Evolutionary conservation across 2,329 filamentous ascomycete genomes (phyloP), one percentile per base, ranked within the genome.

Genomic region (Rugonectria rugulosa): DNA sequence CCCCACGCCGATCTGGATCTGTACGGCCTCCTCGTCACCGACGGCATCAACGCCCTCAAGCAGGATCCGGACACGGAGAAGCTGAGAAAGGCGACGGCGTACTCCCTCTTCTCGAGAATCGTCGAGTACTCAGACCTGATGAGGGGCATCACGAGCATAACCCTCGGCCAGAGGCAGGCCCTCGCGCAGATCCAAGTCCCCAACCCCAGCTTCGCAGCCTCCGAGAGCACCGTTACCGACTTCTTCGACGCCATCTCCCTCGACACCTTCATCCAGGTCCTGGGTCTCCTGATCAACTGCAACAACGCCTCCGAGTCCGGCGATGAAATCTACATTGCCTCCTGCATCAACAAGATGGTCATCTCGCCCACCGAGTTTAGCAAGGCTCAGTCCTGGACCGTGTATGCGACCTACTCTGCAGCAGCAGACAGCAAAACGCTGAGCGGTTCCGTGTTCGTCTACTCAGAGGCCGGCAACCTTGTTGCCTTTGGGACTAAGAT

Each of bases 181-280:
- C 14, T 61, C 2, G 62, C 62, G 4, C 38, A 55, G 31, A 60
- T 64, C 19, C 46, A 59, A 17, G 48, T 61, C 12, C 60, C 62
- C 2, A 45, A 46, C 7, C 12, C 40, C n/a, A 52, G 41, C 4
- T 61, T 38, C 11, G 29, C 31, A 1, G 26, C 44, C 17, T 48
- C 43, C 3, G 60, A 63, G 26, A 60, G 57, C 44, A 57, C 50
- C 0, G 60, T 63, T 4, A 41, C 50, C 1, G 47, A 54, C 3
- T 60, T 43, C 17, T 63, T 52, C 24, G 62, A 66, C 20, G 58
- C 63, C 21, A 55, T 66, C 34, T 49, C 57, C 2, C 29, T 63
- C n/a, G 63, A 66, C 21, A 61, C 56, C 1, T 66, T 63, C 38
- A 58, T 66, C 10, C 63, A 66, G 32, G 63, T 64, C 10, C 43